These are phyloP conservation scores for Aotearoamyces nothofagi DNA, from an alignment of 2,329 filamentous ascomycete genomes.

Conservation along the genomic window DNA sequence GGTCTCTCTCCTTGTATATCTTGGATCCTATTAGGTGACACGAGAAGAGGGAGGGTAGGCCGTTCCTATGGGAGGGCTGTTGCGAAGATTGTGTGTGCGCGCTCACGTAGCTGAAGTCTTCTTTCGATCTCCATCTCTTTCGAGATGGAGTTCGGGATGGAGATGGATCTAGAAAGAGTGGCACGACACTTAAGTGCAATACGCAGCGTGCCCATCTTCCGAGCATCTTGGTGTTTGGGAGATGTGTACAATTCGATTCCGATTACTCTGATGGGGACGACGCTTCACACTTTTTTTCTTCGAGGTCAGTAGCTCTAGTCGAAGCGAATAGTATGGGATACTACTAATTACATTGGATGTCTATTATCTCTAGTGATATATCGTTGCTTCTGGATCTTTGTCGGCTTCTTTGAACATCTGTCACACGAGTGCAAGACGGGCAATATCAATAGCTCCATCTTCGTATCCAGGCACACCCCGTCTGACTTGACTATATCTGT, in stretches of 20 bases:
- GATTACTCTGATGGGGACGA: conserved; percentile 20
- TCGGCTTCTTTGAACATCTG: no score
- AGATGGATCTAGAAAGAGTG: no score
- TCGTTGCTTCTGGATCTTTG: no score
- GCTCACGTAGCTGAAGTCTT: no score
- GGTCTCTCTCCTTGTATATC: conserved; percentile 19
- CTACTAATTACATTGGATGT: conserved; percentile 15
- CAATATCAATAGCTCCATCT: no score
- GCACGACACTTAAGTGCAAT: conserved; percentile 84
- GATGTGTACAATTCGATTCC: conserved; percentile 22
- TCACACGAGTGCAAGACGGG: no score
- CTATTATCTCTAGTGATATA: background rate
- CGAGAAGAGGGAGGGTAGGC: conserved; percentile 22
- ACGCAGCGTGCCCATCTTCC: conserved; percentile 54
- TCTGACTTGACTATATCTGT: no score
- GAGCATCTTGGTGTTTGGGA: conserved; percentile 1
- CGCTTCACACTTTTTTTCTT: conserved; percentile 15
- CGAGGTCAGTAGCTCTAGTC: conserved; percentile 10
- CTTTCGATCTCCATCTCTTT: background rate
- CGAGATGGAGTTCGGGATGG: no score
- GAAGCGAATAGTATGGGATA: conserved; percentile 13
- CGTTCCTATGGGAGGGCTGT: conserved; percentile 76
- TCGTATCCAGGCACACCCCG: no score
- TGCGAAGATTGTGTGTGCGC: conserved; percentile 78
- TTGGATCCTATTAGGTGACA: conserved; percentile 4